phyloP scores from a whole-genome alignment of 2,329 filamentous ascomycete species.

The Cladophialophora yegresii region DNA sequence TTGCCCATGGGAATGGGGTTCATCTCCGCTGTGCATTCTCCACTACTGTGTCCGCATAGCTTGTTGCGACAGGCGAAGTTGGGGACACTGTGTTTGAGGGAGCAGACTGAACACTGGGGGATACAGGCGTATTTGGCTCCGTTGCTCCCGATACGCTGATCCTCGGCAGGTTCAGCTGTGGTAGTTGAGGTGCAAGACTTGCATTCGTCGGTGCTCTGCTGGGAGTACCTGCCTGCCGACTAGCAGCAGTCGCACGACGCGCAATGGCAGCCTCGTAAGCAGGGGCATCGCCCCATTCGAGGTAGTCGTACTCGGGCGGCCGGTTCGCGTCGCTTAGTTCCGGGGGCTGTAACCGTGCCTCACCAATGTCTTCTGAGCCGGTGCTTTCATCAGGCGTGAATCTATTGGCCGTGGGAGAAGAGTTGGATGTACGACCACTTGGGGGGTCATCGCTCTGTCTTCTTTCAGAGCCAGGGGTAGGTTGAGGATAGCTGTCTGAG shows the following conservation, averaged over 20 bases:
- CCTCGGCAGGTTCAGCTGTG: slow-evolving; percentile 34
- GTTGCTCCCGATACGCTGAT: slow-evolving; percentile 36
- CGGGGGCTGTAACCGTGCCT: slow-evolving; percentile 38
- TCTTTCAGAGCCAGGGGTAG: slow-evolving; percentile 22
- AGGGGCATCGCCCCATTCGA: slow-evolving; percentile 48
- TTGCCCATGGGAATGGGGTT: not conserved
- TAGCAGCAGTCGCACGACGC: slow-evolving; percentile 30
- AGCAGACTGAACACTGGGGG: not conserved
- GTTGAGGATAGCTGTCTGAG: slow-evolving; percentile 25
- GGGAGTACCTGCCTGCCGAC: slow-evolving; percentile 19
- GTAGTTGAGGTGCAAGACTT: slow-evolving; percentile 25
- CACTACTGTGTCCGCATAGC: not conserved
- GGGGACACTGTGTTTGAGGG: slow-evolving; percentile 9
- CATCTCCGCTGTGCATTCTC: not conserved
- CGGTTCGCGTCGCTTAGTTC: slow-evolving; percentile 17
- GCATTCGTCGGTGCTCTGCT: slow-evolving; percentile 21
- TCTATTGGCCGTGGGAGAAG: slow-evolving; percentile 38
- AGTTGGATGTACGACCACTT: slow-evolving; percentile 34
- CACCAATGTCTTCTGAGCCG: slow-evolving; percentile 43
- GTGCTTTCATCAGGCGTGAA: slow-evolving; percentile 36
- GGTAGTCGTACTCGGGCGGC: slow-evolving; percentile 47
- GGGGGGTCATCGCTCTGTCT: slow-evolving; percentile 25
- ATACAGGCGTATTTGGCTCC: slow-evolving; percentile 35
- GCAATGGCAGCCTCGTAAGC: slow-evolving; percentile 40
- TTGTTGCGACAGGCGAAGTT: slow-evolving; percentile 6